These are phyloP conservation scores for Ophiostoma piceae DNA, from an alignment of 2,329 filamentous ascomycete genomes.

Conservation along the genomic window DNA sequence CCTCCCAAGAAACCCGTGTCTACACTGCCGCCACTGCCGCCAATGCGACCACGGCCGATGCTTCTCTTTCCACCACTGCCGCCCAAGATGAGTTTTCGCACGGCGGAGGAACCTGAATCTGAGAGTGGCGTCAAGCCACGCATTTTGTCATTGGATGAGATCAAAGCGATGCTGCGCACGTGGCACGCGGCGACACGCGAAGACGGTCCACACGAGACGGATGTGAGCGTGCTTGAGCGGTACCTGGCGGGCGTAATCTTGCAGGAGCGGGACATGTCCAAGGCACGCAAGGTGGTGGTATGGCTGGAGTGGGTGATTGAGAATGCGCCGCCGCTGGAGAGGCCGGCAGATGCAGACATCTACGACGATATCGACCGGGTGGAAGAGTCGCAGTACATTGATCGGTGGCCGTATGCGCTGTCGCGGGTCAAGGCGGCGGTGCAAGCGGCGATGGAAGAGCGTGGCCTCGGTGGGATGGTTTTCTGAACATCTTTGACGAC, in stretches of 20 bases:
- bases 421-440: conserved; percentile 45
- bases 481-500: conserved; percentile 32
- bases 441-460: conserved; percentile 49
- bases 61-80: conserved; percentile 46
- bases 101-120: conserved; percentile 31
- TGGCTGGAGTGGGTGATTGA: conserved; percentile 59
- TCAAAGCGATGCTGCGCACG: conserved; percentile 66
- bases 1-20: conserved; percentile 30
- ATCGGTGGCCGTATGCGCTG: conserved; percentile 45
- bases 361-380: background rate
- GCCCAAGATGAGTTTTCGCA: conserved; percentile 44
- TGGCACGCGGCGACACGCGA: conserved; percentile 70
- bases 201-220: conserved; percentile 72
- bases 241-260: conserved; percentile 68
- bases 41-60: conserved; percentile 32
- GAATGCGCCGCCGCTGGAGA: conserved; percentile 36
- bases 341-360: background rate
- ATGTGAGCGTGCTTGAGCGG: conserved; percentile 66
- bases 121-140: background rate
- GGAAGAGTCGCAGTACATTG: conserved; percentile 27
- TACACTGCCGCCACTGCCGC: conserved; percentile 27
- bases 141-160: conserved; percentile 45
- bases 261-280: conserved; percentile 76
- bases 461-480: conserved; percentile 53
- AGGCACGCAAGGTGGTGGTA: conserved; percentile 81